Conservation (phyloP, 2,329 filamentous ascomycete species). For the Fusarium tupiense region DNA sequence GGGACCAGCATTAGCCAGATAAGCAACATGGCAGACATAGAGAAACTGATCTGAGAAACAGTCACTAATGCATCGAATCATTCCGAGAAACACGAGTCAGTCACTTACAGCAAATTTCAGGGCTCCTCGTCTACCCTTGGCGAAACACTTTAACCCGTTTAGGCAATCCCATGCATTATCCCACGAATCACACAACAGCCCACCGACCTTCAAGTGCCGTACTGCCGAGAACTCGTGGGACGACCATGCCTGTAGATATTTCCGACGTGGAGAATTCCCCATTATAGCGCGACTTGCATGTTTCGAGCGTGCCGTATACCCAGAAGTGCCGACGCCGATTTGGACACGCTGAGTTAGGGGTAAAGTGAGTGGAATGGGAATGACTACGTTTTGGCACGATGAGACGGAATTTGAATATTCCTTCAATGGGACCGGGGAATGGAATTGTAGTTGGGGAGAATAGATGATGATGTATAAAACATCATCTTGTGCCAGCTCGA, state of each 20-base stretch:
- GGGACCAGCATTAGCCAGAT: no score
- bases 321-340: background rate
- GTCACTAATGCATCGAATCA: background rate
- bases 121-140: background rate
- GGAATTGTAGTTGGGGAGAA: fast-evolving
- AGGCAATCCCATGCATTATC: background rate
- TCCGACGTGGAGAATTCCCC: background rate
- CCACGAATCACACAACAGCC: background rate
- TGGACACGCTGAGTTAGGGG: background rate
- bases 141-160: background rate
- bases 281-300: background rate
- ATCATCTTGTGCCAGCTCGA: background rate
- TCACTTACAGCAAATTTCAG: background rate
- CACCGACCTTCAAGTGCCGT: background rate
- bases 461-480: background rate
- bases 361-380: background rate
- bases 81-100: background rate
- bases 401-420: background rate
- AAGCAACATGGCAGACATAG: background rate
- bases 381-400: background rate
- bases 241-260: background rate
- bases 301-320: background rate
- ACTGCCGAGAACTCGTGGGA: background rate
- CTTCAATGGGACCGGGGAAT: background rate
- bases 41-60: background rate